Conservation (phyloP, 768 basidiomycete genomes). For the Pleurotus sapidus region DNA sequence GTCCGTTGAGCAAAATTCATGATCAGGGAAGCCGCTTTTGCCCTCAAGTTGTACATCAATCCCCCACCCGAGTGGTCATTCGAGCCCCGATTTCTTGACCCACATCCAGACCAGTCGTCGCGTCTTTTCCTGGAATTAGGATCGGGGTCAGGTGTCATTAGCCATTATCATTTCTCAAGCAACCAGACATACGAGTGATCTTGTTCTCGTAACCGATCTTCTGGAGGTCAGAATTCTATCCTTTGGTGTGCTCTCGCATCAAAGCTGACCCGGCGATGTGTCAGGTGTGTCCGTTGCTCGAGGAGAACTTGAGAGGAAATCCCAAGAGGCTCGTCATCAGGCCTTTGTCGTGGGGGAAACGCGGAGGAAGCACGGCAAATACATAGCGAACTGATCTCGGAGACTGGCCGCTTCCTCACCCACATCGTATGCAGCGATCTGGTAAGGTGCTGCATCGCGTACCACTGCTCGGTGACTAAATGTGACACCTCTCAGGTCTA, state of each 20-base stretch:
- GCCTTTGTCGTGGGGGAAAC: constrained; percentile 77
- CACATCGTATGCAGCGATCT: constrained; percentile 85
- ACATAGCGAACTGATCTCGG: constrained; percentile 30
- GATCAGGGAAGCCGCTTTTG: constrained; percentile 72
- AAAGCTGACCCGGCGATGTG: neutral
- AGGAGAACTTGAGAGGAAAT: constrained; percentile 30
- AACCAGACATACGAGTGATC: constrained; percentile 36
- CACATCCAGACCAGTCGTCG: constrained; percentile 13
- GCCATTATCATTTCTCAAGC: constrained; percentile 32
- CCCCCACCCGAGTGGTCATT: constrained; percentile 36
- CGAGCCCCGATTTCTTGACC: constrained; percentile 48
- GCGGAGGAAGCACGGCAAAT: constrained; percentile 37
- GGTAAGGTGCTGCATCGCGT: constrained; percentile 36
- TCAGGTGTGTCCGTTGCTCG: constrained; percentile 47
- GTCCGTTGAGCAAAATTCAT: neutral
- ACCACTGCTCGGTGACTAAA: neutral
- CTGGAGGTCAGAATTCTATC: constrained; percentile 52
- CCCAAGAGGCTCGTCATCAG: constrained; percentile 36
- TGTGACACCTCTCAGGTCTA: constrained; percentile 56
- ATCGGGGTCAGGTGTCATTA: constrained; percentile 71
- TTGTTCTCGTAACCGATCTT: constrained; percentile 69
- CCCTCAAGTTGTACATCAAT: constrained; percentile 53
- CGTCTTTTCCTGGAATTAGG: constrained; percentile 69
- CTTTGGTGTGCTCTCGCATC: neutral
- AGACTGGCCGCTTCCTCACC: constrained; percentile 31